Conservation (phyloP, 441 rosid species). For the Melastoma candidum region DNA sequence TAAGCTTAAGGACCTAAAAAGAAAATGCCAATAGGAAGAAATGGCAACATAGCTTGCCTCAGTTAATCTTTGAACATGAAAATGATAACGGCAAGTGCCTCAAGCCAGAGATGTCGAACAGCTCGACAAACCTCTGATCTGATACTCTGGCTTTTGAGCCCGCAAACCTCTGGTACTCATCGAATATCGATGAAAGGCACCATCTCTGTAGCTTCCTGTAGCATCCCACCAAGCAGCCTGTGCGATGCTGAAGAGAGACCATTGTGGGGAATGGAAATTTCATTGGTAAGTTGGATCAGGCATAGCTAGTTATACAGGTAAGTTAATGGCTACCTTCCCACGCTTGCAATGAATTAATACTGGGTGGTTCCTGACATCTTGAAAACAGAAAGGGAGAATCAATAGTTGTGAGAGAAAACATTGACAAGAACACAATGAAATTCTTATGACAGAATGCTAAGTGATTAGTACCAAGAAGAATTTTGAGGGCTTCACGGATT, state of each 20-base stretch:
- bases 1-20: too few relatives aligned
- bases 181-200: slow-evolving; percentile 56
- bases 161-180: slow-evolving; percentile 55
- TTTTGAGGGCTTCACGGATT: too few relatives aligned
- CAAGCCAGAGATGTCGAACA: slow-evolving; percentile 38
- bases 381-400: slow-evolving; percentile 1
- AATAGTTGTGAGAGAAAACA: slow-evolving; percentile 4
- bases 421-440: background rate
- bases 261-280: background rate
- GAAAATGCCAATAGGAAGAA: too few relatives aligned
- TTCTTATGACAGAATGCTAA: too few relatives aligned
- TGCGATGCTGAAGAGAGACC: slow-evolving; percentile 41
- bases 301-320: background rate
- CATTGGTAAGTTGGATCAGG: background rate
- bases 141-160: slow-evolving; percentile 66
- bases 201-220: slow-evolving; percentile 57
- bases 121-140: slow-evolving; percentile 61
- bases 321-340: slow-evolving; percentile 37
- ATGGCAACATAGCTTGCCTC: too few relatives aligned
- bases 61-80: slow-evolving; percentile 48
- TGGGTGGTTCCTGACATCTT: slow-evolving; percentile 62
- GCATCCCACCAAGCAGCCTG: slow-evolving; percentile 64
- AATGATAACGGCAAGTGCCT: slow-evolving; percentile 54
- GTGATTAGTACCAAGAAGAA: too few relatives aligned
- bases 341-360: slow-evolving; percentile 62